These are phyloP conservation scores for Tubosaeta brunneosetosa DNA, from an alignment of 768 basidiomycete genomes.

Conservation along the genomic window DNA sequence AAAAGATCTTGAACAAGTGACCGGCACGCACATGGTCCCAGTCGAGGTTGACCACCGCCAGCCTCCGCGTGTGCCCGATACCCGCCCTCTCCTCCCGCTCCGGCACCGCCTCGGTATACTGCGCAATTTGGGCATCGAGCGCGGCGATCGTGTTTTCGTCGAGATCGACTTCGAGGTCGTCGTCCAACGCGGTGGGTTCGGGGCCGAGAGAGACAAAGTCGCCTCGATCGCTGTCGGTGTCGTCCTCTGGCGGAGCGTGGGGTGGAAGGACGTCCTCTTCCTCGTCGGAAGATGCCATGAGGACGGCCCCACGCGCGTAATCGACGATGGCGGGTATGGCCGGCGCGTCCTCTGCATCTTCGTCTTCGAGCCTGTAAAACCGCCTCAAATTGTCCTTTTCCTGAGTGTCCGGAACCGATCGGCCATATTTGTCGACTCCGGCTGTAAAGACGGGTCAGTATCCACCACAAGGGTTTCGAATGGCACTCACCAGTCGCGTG, in stretches of 20 bases:
- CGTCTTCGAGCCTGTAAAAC: slow-evolving; percentile 69
- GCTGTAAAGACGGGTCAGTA: slow-evolving; percentile 28
- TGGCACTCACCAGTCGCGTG: slow-evolving; percentile 22
- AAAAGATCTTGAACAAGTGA: slow-evolving; percentile 90
- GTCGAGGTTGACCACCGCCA: slow-evolving; percentile 94
- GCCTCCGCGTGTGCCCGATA: slow-evolving; percentile 52
- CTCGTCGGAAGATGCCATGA: slow-evolving; percentile 86
- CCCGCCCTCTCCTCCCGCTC: slow-evolving; percentile 41
- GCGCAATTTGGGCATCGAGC: slow-evolving; percentile 70
- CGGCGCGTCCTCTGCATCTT: slow-evolving; percentile 23
- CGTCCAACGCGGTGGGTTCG: slow-evolving; percentile 23
- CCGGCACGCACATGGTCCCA: slow-evolving; percentile 93
- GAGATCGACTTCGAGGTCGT: slow-evolving; percentile 63
- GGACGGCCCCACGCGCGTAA: slow-evolving; percentile 84
- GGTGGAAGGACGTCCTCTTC: slow-evolving; percentile 38
- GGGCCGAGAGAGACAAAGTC: slow-evolving; percentile 50
- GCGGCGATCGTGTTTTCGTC: slow-evolving; percentile 71
- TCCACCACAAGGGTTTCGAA: neutral
- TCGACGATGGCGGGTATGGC: slow-evolving; percentile 45
- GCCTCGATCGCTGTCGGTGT: slow-evolving; percentile 44
- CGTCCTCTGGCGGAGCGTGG: slow-evolving; percentile 24
- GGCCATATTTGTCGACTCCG: slow-evolving; percentile 88
- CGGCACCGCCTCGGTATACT: slow-evolving; percentile 46
- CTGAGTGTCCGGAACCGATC: slow-evolving; percentile 59
- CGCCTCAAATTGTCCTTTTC: slow-evolving; percentile 72